Evolutionary conservation across 768 basidiomycete genomes (phyloP).

Genomic region (Trametes villosa): DNA sequence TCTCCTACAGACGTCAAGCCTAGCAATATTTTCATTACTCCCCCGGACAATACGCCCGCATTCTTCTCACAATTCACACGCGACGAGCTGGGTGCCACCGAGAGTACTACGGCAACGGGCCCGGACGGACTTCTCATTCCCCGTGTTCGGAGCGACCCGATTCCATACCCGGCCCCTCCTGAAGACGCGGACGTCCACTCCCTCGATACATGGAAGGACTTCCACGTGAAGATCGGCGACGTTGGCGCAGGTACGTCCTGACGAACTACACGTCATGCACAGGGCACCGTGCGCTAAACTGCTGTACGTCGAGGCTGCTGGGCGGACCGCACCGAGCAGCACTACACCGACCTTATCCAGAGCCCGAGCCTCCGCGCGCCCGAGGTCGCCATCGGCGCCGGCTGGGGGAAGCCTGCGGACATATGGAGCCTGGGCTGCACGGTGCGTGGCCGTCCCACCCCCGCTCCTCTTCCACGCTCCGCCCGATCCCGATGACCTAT

Average conservation of each 20-base stretch:
- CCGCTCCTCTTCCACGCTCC: too few relatives aligned
- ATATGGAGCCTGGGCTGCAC: conserved; percentile 16
- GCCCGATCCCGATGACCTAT: too few relatives aligned
- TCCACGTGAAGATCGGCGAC: neutral
- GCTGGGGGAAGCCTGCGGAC: conserved; percentile 19
- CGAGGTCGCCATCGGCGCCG: conserved; percentile 19
- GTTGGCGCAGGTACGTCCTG: neutral
- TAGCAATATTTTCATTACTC: neutral
- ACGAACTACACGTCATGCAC: too few relatives aligned
- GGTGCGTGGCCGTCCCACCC: neutral
- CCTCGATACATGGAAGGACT: neutral
- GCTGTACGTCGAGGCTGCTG: neutral
- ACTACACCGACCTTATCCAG: conserved; percentile 17
- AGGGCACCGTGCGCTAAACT: too few relatives aligned
- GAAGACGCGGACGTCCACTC: neutral
- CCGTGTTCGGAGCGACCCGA: neutral
- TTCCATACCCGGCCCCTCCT: neutral
- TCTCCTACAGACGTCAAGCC: neutral
- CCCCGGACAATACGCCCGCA: neutral
- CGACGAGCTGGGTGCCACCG: neutral
- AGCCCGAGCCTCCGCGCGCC: conserved; percentile 9
- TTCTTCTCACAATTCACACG: neutral
- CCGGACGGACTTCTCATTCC: neutral
- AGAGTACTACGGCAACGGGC: neutral
- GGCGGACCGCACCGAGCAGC: neutral